Evolutionary conservation across 169 alveolate genomes (phyloP).

Genomic region (Plasmodium gonderi): DNA sequence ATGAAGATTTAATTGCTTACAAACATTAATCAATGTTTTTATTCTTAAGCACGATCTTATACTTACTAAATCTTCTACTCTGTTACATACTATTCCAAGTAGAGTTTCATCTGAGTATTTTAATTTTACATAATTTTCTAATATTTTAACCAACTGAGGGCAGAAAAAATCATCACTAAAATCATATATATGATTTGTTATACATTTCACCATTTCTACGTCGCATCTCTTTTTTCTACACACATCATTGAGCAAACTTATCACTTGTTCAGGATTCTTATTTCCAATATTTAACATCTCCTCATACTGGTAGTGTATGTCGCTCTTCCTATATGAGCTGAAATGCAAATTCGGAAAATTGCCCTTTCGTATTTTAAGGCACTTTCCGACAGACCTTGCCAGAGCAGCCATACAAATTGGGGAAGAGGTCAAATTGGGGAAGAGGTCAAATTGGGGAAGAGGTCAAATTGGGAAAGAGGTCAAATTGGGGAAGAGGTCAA

Average conservation of each 20-base stretch:
- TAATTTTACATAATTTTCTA: conserved; percentile 52
- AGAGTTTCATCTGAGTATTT: conserved; percentile 71
- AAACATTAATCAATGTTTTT: conserved; percentile 46
- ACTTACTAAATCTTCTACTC: conserved; percentile 30
- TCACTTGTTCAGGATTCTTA: conserved; percentile 50
- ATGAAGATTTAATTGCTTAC: conserved; percentile 58
- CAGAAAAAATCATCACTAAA: conserved; percentile 51
- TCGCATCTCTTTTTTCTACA: conserved; percentile 15
- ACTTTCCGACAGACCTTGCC: neutral
- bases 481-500: neutral
- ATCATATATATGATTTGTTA: conserved; percentile 60
- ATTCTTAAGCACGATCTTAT: conserved; percentile 42
- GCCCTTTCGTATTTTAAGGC: neutral
- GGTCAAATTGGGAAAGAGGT: neutral
- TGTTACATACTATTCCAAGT: conserved; percentile 37
- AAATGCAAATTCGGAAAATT: neutral
- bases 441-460: neutral
- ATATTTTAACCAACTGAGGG: conserved; percentile 50
- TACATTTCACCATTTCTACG: conserved; percentile 22
- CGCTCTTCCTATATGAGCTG: conserved; percentile 2
- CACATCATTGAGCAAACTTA: neutral
- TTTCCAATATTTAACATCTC: conserved; percentile 31
- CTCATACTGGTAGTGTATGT: conserved; percentile 39
- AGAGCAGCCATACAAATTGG: neutral
- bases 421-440: neutral